Base-by-base conservation (phyloP, 371 early-diverging fungal genomes). In the Rhizomucor miehei region DNA sequence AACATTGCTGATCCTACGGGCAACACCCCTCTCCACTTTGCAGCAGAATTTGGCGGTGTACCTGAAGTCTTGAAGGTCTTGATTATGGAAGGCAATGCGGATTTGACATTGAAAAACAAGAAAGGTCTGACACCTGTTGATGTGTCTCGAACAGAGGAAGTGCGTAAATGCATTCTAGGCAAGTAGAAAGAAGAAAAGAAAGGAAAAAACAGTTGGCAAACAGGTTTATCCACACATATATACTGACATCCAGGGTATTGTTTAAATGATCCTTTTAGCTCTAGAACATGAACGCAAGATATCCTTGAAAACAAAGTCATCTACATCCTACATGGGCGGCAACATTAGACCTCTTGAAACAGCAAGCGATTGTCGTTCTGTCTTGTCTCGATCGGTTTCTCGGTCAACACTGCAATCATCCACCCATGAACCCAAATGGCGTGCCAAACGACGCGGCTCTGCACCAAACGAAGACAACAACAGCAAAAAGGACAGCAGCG, bases 21-120 rank as follows among this genome's bases (percentile, higher is more conserved):
- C 1, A 85, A 85, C 47, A 82, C 84, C 9, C 84, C 88, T 19
- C 48, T 86, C n/a, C 88, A 87, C 59, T 84, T 84, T 59, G 88
- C 88, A 17, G 81, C 80, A 4, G 81, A 82, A 54, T 81, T 78
- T 56, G 81, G 84, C 6, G 73, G 75, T 13, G 73, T 84, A 0
- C 54, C 69, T 20, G 81, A 84, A 52, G 84, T 84, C 0, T 60
- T 84, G 2, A 67, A 73, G 16, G 79, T 81, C 3, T 50, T 84
- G 29, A 56, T 78, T 34, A 23, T 73, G 23, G 77, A 80, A 46
- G 80, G 75, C 6, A 59, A 68, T 16, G 80, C 80, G 3, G 74
- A 77, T 52, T 57, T 81, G 36, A 57, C 57, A 12, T 55, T 68
- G 20, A 75, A 77, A 29, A 81, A 83, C 55, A 78, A 74, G 48